phyloP scores from a whole-genome alignment of 2,329 filamentous ascomycete genomes.

The Gnomoniopsis smithogilvyi region DNA sequence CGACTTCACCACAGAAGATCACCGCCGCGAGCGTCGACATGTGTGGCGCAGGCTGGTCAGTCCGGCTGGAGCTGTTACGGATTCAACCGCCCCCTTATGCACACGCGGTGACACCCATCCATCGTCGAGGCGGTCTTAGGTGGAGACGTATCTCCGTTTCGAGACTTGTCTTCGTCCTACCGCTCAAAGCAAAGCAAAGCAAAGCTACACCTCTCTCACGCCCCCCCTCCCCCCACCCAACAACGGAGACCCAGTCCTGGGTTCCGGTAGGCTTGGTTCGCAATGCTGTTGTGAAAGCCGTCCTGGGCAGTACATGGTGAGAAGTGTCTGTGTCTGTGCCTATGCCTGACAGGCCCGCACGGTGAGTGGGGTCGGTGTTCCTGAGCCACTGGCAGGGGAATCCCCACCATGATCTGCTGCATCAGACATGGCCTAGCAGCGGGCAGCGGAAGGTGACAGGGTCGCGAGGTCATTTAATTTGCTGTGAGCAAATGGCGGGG shows the following conservation, averaged over 20 bases:
- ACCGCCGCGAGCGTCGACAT: background rate
- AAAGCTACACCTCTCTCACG: too few relatives aligned
- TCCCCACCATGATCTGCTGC: background rate
- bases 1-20: too few relatives aligned
- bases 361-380: constrained; percentile 1
- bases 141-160: background rate
- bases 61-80: background rate
- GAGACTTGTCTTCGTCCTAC: background rate
- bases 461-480: background rate
- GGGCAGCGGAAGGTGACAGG: background rate
- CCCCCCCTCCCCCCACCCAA: too few relatives aligned
- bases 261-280: background rate
- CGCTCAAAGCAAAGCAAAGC: background rate
- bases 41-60: background rate
- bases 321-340: background rate
- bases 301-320: background rate
- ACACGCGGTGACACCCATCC: background rate
- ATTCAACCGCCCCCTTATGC: background rate
- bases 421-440: background rate
- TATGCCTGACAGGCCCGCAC: constrained; percentile 2
- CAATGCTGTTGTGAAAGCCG: background rate
- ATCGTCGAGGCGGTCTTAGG: background rate
- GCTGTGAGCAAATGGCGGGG: background rate
- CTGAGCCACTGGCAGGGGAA: background rate
- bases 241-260: background rate